These are phyloP conservation scores for Monosporascus sp. DNA, from an alignment of 2,329 filamentous ascomycete species.

Conservation along the genomic window DNA sequence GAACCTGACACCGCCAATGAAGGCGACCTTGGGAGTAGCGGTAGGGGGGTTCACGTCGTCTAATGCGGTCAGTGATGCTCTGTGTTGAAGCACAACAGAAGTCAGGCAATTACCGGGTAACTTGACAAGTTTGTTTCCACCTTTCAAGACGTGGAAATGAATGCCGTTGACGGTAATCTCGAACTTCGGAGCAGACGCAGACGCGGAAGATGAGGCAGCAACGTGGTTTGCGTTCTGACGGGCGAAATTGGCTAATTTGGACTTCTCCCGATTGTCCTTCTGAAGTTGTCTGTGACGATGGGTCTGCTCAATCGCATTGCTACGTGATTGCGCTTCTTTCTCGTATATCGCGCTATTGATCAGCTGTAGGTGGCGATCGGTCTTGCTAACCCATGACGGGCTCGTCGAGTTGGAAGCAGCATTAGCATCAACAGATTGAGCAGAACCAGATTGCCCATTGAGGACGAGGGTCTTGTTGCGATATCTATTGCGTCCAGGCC, in stretches of 20 bases:
- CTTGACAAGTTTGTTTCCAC: slow-evolving; percentile 78
- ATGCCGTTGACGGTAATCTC: slow-evolving; percentile 67
- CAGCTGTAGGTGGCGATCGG: slow-evolving; percentile 71
- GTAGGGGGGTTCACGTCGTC: slow-evolving; percentile 56
- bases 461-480: slow-evolving; percentile 28
- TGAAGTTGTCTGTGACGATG: slow-evolving; percentile 50
- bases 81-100: slow-evolving; percentile 7
- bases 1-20: slow-evolving; percentile 74
- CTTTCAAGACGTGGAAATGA: slow-evolving; percentile 65
- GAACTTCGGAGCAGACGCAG: slow-evolving; percentile 37
- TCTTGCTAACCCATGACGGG: slow-evolving; percentile 63
- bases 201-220: slow-evolving; percentile 22
- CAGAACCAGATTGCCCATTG: slow-evolving; percentile 22
- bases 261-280: slow-evolving; percentile 51
- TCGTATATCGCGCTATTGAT: slow-evolving; percentile 78
- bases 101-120: slow-evolving; percentile 54
- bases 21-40: slow-evolving; percentile 67
- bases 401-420: slow-evolving; percentile 30
- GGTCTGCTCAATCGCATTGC: slow-evolving; percentile 67
- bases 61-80: slow-evolving; percentile 25
- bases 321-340: slow-evolving; percentile 62
- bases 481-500: slow-evolving; percentile 12
- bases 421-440: slow-evolving; percentile 17
- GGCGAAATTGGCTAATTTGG: slow-evolving; percentile 46
- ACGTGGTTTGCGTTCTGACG: slow-evolving; percentile 26